phyloP scores from a whole-genome alignment of 768 basidiomycete species.

The Tylopilus plumbeoviolaceoides region DNA sequence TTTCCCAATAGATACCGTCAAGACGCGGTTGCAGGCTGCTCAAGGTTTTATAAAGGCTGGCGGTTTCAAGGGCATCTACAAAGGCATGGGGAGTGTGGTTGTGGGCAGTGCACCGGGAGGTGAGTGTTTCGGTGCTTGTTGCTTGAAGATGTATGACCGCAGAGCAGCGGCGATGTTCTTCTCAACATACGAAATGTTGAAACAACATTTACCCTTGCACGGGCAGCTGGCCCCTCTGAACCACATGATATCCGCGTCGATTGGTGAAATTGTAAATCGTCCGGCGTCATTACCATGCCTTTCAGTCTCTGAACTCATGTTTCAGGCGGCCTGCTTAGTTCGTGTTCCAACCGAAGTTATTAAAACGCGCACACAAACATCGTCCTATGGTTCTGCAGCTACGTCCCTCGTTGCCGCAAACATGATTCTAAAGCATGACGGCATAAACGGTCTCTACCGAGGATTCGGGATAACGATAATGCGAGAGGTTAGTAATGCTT shows the following conservation, averaged over 20 bases:
- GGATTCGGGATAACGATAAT: conserved; percentile 82
- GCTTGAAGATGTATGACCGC: background rate
- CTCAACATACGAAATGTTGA: conserved; percentile 87
- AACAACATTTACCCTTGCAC: conserved; percentile 63
- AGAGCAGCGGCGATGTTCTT: conserved; percentile 88
- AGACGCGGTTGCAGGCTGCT: conserved; percentile 88
- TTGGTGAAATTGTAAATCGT: conserved; percentile 50
- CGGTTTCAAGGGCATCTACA: conserved; percentile 88
- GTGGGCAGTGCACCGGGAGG: conserved; percentile 96
- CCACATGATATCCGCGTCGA: conserved; percentile 56
- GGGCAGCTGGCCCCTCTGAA: conserved; percentile 61
- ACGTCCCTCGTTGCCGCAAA: conserved; percentile 62
- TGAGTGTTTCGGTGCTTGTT: conserved; percentile 33
- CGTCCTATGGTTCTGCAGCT: conserved; percentile 59
- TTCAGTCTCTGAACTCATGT: conserved; percentile 5
- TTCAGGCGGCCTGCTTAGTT: conserved; percentile 81
- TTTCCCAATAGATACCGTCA: conserved; percentile 79
- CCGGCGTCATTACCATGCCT: conserved; percentile 6
- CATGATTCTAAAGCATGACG: conserved; percentile 55
- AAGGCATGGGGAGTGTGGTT: conserved; percentile 89
- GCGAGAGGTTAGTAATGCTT: conserved; percentile 45
- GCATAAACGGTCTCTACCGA: conserved; percentile 78
- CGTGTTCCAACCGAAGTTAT: conserved; percentile 96
- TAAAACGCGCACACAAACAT: conserved; percentile 89
- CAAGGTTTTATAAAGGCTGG: conserved; percentile 85